phyloP scores from a whole-genome alignment of 1,139 yeast species.

The Pneumocystis canis region DNA sequence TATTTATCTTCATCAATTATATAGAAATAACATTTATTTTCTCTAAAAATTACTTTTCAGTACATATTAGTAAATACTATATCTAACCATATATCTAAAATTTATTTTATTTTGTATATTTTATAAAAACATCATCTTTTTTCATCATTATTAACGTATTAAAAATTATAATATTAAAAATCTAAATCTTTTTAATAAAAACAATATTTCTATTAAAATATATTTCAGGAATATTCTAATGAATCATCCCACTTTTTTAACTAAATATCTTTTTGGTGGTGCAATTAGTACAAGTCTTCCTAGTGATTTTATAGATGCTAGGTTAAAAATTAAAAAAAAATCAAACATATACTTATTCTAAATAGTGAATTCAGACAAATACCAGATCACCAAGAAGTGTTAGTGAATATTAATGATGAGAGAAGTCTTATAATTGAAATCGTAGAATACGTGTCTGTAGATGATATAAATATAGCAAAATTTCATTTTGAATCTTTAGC shows the following conservation, averaged over 20 bases:
- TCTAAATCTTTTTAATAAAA: neutral
- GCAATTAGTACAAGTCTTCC: neutral
- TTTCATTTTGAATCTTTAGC: constrained; percentile 1
- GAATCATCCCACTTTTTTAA: neutral
- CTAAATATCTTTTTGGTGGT: neutral
- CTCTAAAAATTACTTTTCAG: neutral
- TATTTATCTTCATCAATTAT: neutral
- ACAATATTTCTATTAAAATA: neutral
- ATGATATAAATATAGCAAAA: neutral
- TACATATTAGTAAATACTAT: neutral
- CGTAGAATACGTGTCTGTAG: neutral
- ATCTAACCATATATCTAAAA: neutral
- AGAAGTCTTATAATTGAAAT: neutral
- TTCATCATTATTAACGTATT: neutral
- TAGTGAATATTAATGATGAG: constrained; percentile 1
- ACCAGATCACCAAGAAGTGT: constrained; percentile 2
- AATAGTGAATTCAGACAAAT: neutral
- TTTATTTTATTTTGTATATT: neutral
- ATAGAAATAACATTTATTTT: neutral
- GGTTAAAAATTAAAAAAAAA: neutral
- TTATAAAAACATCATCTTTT: neutral
- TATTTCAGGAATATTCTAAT: neutral
- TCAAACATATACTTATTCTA: neutral
- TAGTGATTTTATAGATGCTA: neutral
- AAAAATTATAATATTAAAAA: neutral